These are phyloP conservation scores for Eurotiales sp. DNA, from an alignment of 2,329 filamentous ascomycete species.

Conservation along the genomic window DNA sequence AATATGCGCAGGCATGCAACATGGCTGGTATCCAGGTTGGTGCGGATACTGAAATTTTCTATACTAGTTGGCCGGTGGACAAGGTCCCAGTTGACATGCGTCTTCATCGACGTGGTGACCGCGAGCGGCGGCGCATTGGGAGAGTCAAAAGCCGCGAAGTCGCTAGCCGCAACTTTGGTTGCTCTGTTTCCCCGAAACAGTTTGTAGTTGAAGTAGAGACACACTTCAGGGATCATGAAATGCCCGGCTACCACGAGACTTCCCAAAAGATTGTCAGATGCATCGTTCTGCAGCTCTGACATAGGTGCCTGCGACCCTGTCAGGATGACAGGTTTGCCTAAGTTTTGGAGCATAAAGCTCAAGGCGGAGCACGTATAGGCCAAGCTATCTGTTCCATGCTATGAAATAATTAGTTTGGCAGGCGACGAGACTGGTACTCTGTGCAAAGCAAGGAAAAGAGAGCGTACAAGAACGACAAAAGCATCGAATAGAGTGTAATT, in stretches of 20 bases:
- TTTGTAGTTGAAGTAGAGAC: conserved; percentile 88
- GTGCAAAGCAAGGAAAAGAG: neutral
- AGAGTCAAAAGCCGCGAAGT: conserved; percentile 81
- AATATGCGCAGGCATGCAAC: conserved; percentile 88
- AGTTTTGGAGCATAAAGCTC: conserved; percentile 87
- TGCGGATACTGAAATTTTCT: conserved; percentile 69
- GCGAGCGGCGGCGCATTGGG: conserved; percentile 84
- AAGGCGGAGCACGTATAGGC: conserved; percentile 86
- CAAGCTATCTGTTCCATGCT: conserved; percentile 82
- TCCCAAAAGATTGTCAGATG: conserved; percentile 83
- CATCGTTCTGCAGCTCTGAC: conserved; percentile 85
- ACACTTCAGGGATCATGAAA: conserved; percentile 89
- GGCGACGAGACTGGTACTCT: neutral
- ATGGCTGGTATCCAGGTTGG: conserved; percentile 76
- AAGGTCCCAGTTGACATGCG: conserved; percentile 75
- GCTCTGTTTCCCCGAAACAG: conserved; percentile 84
- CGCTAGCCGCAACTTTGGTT: conserved; percentile 81
- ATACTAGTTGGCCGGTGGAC: conserved; percentile 71
- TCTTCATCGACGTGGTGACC: conserved; percentile 73
- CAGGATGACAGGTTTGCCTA: conserved; percentile 86
- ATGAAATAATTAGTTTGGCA: neutral
- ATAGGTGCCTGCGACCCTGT: conserved; percentile 83
- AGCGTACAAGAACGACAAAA: conserved; percentile 67
- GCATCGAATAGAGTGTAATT: conserved; percentile 89
- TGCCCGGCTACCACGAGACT: conserved; percentile 87